Conservation (phyloP, 2,329 filamentous ascomycete species). For the Phialemoniopsis sp. region DNA sequence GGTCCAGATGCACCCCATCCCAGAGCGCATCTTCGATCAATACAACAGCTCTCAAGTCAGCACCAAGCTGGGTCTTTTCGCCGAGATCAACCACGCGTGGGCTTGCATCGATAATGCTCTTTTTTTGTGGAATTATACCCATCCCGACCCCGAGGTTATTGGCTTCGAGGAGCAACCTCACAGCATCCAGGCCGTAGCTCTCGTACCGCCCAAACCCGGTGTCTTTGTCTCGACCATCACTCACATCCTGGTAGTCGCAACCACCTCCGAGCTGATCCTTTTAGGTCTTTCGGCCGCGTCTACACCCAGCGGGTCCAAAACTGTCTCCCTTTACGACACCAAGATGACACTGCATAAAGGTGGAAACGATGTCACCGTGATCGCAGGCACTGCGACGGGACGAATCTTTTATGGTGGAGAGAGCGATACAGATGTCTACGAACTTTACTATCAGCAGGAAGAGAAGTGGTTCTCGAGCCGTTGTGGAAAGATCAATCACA, state of each 20-base stretch:
- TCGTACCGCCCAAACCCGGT: conserved; percentile 77
- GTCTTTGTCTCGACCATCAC: conserved; percentile 87
- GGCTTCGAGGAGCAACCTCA: conserved; percentile 88
- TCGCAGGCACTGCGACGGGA: conserved; percentile 78
- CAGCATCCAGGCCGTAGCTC: conserved; percentile 85
- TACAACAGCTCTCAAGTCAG: conserved; percentile 83
- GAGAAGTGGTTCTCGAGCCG: conserved; percentile 93
- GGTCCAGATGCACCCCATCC: conserved; percentile 81
- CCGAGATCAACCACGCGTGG: conserved; percentile 93
- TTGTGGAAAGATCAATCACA: conserved; percentile 87
- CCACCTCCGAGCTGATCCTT: conserved; percentile 76
- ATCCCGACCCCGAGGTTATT: conserved; percentile 84
- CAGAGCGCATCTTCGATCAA: conserved; percentile 87
- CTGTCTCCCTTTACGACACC: conserved; percentile 80
- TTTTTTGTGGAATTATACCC: conserved; percentile 96
- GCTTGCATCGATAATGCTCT: conserved; percentile 92
- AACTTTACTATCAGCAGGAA: conserved; percentile 94
- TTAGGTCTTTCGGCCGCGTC: conserved; percentile 75
- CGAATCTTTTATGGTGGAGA: conserved; percentile 90
- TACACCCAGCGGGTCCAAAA: conserved; percentile 64
- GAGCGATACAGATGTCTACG: conserved; percentile 81
- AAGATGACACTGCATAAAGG: conserved; percentile 76
- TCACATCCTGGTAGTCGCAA: conserved; percentile 85
- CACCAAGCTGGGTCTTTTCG: conserved; percentile 93
- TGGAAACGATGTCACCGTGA: conserved; percentile 71